phyloP scores from a whole-genome alignment of 495 filamentous ascomycete genomes.

The Copromyces sp. region DNA sequence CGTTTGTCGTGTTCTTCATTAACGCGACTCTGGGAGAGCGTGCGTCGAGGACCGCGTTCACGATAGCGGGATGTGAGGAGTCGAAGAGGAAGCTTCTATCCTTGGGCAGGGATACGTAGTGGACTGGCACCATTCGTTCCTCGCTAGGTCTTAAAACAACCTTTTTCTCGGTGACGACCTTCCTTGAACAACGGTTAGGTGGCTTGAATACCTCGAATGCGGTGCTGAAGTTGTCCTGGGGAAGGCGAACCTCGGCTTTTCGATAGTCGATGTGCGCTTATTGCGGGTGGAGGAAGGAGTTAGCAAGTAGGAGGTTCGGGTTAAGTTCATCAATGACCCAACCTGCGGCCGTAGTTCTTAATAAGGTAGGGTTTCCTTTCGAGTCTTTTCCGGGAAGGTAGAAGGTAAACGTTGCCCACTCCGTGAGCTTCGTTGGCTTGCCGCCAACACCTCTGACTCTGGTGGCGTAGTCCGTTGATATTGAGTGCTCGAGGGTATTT shows the following conservation, averaged over 20 bases:
- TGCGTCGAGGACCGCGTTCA: background rate
- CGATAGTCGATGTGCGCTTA: background rate
- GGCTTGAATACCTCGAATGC: background rate
- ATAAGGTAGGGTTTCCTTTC: background rate
- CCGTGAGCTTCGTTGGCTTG: background rate
- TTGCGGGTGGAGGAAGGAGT: background rate
- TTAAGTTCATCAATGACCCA: background rate
- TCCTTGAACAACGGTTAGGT: background rate
- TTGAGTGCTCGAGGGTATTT: background rate
- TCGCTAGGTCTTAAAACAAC: background rate
- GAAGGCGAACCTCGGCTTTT: background rate
- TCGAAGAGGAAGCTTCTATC: background rate
- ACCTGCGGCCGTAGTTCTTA: background rate
- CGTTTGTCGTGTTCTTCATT: background rate
- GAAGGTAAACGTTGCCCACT: background rate
- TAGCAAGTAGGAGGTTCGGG: background rate
- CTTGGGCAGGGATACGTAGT: background rate
- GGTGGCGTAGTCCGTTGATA: background rate
- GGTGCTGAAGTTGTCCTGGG: background rate
- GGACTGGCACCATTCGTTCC: background rate
- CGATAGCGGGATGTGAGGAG: background rate
- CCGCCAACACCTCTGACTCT: background rate
- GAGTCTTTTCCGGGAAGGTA: background rate
- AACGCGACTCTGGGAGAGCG: background rate
- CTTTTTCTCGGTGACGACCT: background rate